phyloP scores from a whole-genome alignment of 140 eudicot species.

The Erigeron philadelphicus region DNA sequence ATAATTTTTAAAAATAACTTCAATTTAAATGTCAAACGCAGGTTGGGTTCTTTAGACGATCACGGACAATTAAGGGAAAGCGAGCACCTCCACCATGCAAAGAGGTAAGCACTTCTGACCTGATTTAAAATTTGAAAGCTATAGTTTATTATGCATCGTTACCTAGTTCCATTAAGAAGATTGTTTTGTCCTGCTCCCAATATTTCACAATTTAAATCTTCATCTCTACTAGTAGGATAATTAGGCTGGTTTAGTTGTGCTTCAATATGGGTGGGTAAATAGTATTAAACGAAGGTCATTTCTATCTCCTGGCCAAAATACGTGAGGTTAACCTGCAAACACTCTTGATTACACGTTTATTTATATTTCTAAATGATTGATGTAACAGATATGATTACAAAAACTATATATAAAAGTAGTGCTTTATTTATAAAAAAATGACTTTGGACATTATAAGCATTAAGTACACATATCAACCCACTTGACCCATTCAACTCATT shows the following conservation, averaged over 20 bases:
- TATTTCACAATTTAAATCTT: not conserved
- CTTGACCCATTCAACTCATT: too few species aligned
- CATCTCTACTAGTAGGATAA: not conserved
- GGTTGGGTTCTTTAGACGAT: slow-evolving; percentile 82
- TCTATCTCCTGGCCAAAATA: not conserved
- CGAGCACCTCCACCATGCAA: slow-evolving; percentile 77
- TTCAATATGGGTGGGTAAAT: not conserved
- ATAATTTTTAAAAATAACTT: slow-evolving; percentile 2
- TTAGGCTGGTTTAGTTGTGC: not conserved
- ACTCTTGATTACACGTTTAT: too few species aligned
- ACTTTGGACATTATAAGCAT: too few species aligned
- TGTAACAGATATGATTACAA: too few species aligned
- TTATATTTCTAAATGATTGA: too few species aligned
- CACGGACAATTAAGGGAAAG: slow-evolving; percentile 73
- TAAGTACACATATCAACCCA: too few species aligned
- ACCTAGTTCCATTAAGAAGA: not conserved
- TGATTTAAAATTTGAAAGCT: not conserved
- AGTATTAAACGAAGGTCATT: not conserved
- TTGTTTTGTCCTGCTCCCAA: not conserved
- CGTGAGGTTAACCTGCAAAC: not conserved
- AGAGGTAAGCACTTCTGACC: slow-evolving; percentile 46
- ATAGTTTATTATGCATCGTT: not conserved
- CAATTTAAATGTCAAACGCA: slow-evolving; percentile 14
- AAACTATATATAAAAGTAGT: too few species aligned
- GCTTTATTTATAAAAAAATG: too few species aligned